Base-by-base conservation (phyloP, 2,329 filamentous ascomycete genomes). In the Verticillium isaacii region DNA sequence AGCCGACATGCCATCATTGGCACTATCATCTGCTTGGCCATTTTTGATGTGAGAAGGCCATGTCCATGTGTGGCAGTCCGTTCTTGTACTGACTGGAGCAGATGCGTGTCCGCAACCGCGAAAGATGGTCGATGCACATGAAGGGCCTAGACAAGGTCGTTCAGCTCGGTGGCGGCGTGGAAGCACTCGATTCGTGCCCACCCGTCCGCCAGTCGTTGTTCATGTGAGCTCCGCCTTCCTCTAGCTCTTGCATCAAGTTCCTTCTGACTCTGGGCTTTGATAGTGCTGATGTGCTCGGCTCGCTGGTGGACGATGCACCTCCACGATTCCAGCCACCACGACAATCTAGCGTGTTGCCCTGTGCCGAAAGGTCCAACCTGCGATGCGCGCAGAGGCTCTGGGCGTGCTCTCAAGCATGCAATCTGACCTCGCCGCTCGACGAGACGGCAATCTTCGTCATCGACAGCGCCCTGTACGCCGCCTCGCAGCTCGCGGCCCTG, bases 41-140 rank as follows among this genome's bases (percentile, higher is more conserved):
- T 61, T 1, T 68, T 68, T 58, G 67, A 68, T 61, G 66, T 66
- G 11, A 64, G 66, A 11, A 36, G 8, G 12, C 14, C 34, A 36
- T 36, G 14, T 36, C 34, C 34, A 36, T 36, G 9, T 32, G 6
- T 19, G 19, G 17, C 19, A 54, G 12, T 14, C 4, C 5, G 25
- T 15, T 0, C 6, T 2, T 3, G 11, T 32, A 8, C 61, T 68
- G 32, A 67, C 5, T 12, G 2, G 2, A 0, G 14, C 2, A 68
- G 67, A 56, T 68, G 64, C 61, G 64, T 5, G 36, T 56, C 7
- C 41, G 64, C 3, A 68, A 68, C 14, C 54, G 50, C 0, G 52
- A 62, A 1, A 60, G 61, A 3, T 68, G 66, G 65, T 34, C 4
- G 25, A 66, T 67, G 57, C 66, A 68, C 0, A 66, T 68, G 62